Evolutionary conservation across 352 stramenopile genomes (phyloP).

Genomic region (Globisporangium rhizosaccharum): DNA sequence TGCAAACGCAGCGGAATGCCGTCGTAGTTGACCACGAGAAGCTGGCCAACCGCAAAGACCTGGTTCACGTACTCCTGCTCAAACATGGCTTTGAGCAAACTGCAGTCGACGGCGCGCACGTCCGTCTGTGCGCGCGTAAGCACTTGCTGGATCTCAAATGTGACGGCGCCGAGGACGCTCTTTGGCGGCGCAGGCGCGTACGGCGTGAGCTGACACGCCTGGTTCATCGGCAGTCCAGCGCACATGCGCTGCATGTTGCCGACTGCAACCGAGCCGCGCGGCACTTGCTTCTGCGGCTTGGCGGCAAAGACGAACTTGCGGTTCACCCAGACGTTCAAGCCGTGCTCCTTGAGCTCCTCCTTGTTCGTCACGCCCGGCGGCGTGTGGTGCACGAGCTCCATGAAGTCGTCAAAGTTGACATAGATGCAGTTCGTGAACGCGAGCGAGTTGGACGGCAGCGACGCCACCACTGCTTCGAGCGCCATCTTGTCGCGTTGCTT

Average conservation of each 20-base stretch:
- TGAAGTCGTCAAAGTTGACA: constrained; percentile 70
- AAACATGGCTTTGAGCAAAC: constrained; percentile 57
- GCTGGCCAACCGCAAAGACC: constrained; percentile 66
- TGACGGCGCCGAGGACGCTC: constrained; percentile 58
- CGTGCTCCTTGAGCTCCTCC: constrained; percentile 64
- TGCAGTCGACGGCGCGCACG: constrained; percentile 68
- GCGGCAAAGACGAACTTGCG: constrained; percentile 77
- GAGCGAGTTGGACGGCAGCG: constrained; percentile 68
- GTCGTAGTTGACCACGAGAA: constrained; percentile 61
- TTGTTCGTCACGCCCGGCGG: constrained; percentile 57
- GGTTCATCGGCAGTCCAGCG: constrained; percentile 55
- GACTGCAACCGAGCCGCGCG: constrained; percentile 52
- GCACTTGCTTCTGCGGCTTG: constrained; percentile 66
- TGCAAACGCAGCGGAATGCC: constrained; percentile 63
- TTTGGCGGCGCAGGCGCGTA: constrained; percentile 48
- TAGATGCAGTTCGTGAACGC: constrained; percentile 85
- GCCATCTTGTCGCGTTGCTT: constrained; percentile 24
- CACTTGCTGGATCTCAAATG: constrained; percentile 77
- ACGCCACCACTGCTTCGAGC: constrained; percentile 55
- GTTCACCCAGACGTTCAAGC: constrained; percentile 81
- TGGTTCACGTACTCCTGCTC: constrained; percentile 70
- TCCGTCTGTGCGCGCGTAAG: constrained; percentile 64
- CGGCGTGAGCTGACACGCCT: constrained; percentile 54
- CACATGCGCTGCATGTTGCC: constrained; percentile 80
- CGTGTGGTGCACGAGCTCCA: constrained; percentile 54